These are phyloP conservation scores for Termitomyces sp. DNA, from an alignment of 768 basidiomycete genomes.

Conservation along the genomic window DNA sequence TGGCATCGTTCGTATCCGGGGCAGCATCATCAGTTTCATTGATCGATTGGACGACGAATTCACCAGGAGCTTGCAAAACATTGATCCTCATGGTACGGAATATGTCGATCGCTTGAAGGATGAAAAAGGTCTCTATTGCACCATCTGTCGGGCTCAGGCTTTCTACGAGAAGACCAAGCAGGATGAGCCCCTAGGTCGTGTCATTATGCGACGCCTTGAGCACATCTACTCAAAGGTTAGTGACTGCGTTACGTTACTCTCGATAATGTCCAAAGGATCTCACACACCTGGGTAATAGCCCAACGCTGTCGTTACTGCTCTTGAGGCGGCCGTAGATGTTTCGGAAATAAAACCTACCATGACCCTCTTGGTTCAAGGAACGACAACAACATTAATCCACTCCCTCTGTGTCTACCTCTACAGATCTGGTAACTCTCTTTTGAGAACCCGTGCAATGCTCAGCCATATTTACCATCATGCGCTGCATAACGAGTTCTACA, in stretches of 20 bases:
- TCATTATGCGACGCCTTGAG: slow-evolving; percentile 92
- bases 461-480: slow-evolving; percentile 98
- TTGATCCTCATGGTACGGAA: slow-evolving; percentile 98
- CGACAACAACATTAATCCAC: slow-evolving; percentile 79
- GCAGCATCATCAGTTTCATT: slow-evolving; percentile 93
- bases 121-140: slow-evolving; percentile 90
- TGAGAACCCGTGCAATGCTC: slow-evolving; percentile 95
- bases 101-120: slow-evolving; percentile 96
- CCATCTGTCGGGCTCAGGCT: slow-evolving; percentile 88
- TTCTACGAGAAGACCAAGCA: slow-evolving; percentile 83
- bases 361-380: slow-evolving; percentile 47
- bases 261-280: slow-evolving; percentile 1
- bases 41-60: slow-evolving; percentile 98
- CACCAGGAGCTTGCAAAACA: slow-evolving; percentile 94
- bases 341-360: slow-evolving; percentile 60
- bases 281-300: slow-evolving; percentile 51
- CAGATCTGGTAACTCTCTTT: slow-evolving; percentile 83
- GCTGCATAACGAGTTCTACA: slow-evolving; percentile 93
- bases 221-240: slow-evolving; percentile 96
- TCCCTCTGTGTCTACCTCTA: slow-evolving; percentile 89
- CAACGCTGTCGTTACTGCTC: slow-evolving; percentile 84
- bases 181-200: slow-evolving; percentile 76
- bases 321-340: slow-evolving; percentile 65
- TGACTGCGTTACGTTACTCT: background rate
- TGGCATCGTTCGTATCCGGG: slow-evolving; percentile 82